Evolutionary conservation across 441 rosid species (phyloP).

Genomic region (Breynia disticha): DNA sequence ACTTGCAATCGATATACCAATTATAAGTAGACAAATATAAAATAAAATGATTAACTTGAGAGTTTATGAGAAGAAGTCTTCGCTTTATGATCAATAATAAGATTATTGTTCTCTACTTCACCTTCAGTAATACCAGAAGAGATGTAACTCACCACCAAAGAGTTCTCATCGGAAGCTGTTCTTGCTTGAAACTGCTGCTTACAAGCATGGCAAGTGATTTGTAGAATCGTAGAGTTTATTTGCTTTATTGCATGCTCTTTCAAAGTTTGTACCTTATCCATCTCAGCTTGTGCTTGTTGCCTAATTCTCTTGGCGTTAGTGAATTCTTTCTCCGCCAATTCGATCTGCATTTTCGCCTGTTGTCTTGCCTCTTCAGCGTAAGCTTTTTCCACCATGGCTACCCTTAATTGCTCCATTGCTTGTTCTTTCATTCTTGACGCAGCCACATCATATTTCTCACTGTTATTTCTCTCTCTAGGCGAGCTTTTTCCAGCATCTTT

Average conservation of each 20-base stretch:
- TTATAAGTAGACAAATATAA: too few species aligned
- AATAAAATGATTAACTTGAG: background rate
- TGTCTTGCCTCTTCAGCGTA: constrained; percentile 49
- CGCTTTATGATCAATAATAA: constrained; percentile 12
- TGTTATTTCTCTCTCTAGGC: constrained; percentile 6
- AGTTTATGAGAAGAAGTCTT: constrained; percentile 10
- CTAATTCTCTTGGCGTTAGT: constrained; percentile 62
- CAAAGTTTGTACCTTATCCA: constrained; percentile 43
- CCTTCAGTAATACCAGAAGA: constrained; percentile 47
- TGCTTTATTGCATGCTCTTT: constrained; percentile 48
- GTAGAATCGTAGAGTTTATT: constrained; percentile 43
- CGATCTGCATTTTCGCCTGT: constrained; percentile 43
- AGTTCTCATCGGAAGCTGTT: constrained; percentile 39
- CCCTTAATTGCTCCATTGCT: constrained; percentile 34
- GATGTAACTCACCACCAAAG: constrained; percentile 46
- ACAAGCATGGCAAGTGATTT: constrained; percentile 61
- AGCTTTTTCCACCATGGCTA: constrained; percentile 42
- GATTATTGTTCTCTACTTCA: constrained; percentile 33
- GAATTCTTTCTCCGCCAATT: constrained; percentile 56
- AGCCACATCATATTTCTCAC: constrained; percentile 9
- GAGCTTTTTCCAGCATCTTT: constrained; percentile 14
- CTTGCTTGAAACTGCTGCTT: constrained; percentile 44
- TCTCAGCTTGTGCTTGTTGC: constrained; percentile 58
- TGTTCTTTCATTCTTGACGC: constrained; percentile 28
- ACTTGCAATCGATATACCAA: too few species aligned